These are phyloP conservation scores for Litsea cubeba DNA, from an alignment of 164 flowering plant species.

Conservation along the genomic window DNA sequence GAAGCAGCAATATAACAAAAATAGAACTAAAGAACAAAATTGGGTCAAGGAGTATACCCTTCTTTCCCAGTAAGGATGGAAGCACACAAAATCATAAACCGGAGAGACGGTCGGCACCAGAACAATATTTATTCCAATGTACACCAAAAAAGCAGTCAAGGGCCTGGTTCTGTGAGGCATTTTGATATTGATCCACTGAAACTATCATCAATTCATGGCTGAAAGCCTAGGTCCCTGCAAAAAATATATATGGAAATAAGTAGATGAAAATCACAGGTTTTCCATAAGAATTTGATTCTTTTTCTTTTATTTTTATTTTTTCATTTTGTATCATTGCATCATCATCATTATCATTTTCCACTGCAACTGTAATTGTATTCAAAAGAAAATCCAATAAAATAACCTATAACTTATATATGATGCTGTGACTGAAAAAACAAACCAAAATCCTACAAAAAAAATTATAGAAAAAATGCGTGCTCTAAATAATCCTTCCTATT, in stretches of 20 bases:
- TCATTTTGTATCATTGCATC: no score
- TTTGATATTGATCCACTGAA: neutral
- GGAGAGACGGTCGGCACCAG: constrained; percentile 28
- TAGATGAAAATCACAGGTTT: neutral
- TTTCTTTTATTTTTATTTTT: no score
- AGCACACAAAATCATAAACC: constrained; percentile 26
- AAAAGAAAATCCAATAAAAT: no score
- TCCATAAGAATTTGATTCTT: no score
- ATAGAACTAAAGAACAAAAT: neutral
- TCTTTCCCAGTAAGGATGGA: constrained; percentile 25
- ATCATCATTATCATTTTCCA: no score
- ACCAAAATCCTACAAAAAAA: no score
- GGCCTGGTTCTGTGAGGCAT: constrained; percentile 57
- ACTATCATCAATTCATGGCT: neutral
- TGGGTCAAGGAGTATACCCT: constrained; percentile 12
- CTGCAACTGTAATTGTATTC: no score
- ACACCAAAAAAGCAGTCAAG: constrained; percentile 45
- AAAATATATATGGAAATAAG: neutral
- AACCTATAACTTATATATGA: no score
- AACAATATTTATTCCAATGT: constrained; percentile 46
- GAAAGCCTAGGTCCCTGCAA: neutral
- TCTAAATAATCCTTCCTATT: no score
- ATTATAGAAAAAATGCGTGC: no score
- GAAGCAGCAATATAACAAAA: neutral
- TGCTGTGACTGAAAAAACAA: no score